phyloP scores from a whole-genome alignment of 1,284 basidiomycete genomes.

The Veloboletus limbatus region DNA sequence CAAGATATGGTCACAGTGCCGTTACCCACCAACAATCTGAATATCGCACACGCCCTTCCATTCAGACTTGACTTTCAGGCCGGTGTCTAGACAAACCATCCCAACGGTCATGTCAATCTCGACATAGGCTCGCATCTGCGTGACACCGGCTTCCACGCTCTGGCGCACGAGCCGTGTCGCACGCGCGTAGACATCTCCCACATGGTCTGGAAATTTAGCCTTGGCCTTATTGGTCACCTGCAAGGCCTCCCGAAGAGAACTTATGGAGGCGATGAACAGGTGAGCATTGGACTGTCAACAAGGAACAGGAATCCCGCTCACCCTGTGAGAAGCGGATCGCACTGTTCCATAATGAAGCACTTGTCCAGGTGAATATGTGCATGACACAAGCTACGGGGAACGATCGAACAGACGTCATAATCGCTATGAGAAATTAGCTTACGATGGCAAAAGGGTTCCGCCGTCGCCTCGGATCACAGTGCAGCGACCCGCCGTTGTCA shows the following conservation, averaged over 20 bases:
- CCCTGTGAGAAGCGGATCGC: conserved; percentile 50
- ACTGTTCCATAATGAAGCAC: conserved; percentile 59
- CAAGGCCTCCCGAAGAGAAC: conserved; percentile 57
- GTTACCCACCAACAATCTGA: conserved; percentile 51
- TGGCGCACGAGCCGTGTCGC: conserved; percentile 52
- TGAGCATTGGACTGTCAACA: background rate
- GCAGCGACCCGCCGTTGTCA: background rate
- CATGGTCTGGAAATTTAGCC: conserved; percentile 40
- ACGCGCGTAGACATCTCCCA: conserved; percentile 47
- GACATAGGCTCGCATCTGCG: conserved; percentile 57
- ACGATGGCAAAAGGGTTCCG: conserved; percentile 53
- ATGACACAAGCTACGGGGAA: conserved; percentile 50
- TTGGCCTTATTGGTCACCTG: conserved; percentile 51
- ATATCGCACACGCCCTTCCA: conserved; percentile 49
- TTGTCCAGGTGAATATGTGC: conserved; percentile 68
- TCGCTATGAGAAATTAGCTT: conserved; percentile 23
- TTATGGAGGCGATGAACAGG: conserved; percentile 23
- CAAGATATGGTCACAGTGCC: background rate
- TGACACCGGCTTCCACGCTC: conserved; percentile 58
- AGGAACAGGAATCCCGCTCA: conserved; percentile 26
- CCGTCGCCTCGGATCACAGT: conserved; percentile 42
- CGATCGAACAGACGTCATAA: conserved; percentile 6
- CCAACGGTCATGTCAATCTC: conserved; percentile 57
- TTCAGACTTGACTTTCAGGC: conserved; percentile 45
- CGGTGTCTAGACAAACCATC: conserved; percentile 49